Evolutionary conservation across 495 filamentous ascomycete genomes (phyloP), one percentile per base, ranked within the genome.

Genomic region (Glonium stellatum): DNA sequence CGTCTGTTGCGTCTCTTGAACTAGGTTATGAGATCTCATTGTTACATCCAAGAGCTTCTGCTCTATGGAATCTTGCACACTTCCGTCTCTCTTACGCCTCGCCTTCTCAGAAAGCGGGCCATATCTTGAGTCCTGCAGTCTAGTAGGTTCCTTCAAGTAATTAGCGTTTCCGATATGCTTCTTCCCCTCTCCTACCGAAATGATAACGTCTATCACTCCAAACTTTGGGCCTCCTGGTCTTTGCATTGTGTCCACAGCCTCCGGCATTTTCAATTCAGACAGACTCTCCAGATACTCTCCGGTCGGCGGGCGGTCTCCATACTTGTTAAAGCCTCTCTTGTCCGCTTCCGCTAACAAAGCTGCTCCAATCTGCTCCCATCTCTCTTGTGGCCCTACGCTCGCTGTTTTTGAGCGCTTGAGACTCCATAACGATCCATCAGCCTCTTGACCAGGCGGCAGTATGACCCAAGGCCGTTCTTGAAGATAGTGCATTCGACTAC

Each of bases 401-500:
- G 25, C 50, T 15, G 57, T 27, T 27, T 50, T 54, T 31, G 35
- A 46, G 9, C 18, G 34, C 21, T 59, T 61, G 13, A n/a, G 15
- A 13, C 54, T 42, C 58, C 42, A 13, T 9, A 61, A 35, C 12
- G 50, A 51, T 36, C 66, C 68, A 41, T 71, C 60, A 1, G 60
- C 51, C 21, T 69, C 55, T 36, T 69, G 66, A 12, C 60, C 60
- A 6, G 67, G 55, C 19, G 76, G 69, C 13, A 71, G 39, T 22
- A 78, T 23, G 9, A 77, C 61, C 74, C 72, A 79, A 11, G 75
- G 73, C 37, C 71, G 72, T 56, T 80, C 77, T 4, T 67, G 23
- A 15, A 69, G 48, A 4, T 55, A 54, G 18, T 69, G 59, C 37
- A 75, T 57, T 36, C 73, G 63, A 19, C 48, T 65, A 4, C 77